These are phyloP conservation scores for Fraxinus americana DNA, from an alignment of 257 asterid species.

Conservation along the genomic window DNA sequence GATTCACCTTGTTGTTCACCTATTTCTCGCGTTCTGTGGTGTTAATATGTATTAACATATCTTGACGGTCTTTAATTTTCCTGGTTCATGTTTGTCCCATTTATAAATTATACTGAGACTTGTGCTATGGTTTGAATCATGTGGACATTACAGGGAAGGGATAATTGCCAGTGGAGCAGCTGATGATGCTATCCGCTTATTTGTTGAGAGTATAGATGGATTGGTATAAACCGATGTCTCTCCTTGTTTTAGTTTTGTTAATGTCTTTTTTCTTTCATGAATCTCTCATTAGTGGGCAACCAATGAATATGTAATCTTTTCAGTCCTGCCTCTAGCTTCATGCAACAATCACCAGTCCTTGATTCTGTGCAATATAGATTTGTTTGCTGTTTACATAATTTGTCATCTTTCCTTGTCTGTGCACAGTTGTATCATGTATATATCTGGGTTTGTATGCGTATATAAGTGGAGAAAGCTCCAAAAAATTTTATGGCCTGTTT, in stretches of 20 bases:
- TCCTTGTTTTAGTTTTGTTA: neutral
- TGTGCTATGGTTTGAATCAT: slow-evolving; percentile 5
- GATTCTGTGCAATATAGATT: neutral
- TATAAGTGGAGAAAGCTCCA: neutral
- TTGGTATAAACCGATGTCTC: slow-evolving; percentile 42
- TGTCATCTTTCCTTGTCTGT: neutral
- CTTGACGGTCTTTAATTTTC: neutral
- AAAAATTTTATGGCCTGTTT: neutral
- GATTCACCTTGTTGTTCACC: slow-evolving; percentile 9
- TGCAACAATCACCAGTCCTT: neutral
- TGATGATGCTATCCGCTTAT: slow-evolving; percentile 87
- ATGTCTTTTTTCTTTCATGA: neutral
- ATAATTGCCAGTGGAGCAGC: slow-evolving; percentile 85
- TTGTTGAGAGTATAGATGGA: slow-evolving; percentile 62
- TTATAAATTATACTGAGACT: slow-evolving; percentile 2
- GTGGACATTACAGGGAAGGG: slow-evolving; percentile 66
- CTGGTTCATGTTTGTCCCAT: neutral
- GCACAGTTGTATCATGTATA: neutral
- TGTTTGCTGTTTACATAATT: neutral
- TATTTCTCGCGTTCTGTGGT: neutral
- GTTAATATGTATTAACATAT: neutral
- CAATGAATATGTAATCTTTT: neutral
- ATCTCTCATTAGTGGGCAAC: neutral
- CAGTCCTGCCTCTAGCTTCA: neutral
- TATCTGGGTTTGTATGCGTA: neutral